These are phyloP conservation scores for Ramicandelaber brevisporus DNA, from an alignment of 192 early-diverging fungal genomes.

Conservation along the genomic window DNA sequence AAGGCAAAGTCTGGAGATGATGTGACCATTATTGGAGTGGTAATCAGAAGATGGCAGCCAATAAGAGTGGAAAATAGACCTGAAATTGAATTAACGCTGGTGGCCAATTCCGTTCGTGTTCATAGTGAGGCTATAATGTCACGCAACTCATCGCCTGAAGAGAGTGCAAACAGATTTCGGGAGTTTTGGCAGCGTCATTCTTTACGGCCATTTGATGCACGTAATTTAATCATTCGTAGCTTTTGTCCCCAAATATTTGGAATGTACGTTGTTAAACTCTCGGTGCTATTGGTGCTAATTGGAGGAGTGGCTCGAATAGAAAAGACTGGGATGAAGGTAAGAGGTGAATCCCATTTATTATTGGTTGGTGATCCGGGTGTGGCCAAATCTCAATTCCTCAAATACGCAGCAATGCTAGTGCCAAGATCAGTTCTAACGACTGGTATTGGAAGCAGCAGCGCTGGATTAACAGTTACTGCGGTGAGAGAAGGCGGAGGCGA, in stretches of 20 bases:
- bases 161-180: conserved; percentile 22
- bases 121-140: conserved; percentile 20
- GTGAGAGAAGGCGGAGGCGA: conserved; percentile 41
- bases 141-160: conserved; percentile 19
- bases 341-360: conserved; percentile 47
- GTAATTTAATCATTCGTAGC: conserved; percentile 28
- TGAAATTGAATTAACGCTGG: conserved; percentile 30
- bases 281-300: conserved; percentile 38
- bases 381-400: conserved; percentile 59
- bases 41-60: conserved; percentile 29
- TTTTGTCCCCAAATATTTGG: conserved; percentile 50
- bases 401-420: conserved; percentile 31
- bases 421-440: conserved; percentile 49
- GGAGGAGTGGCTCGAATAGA: conserved; percentile 35
- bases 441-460: conserved; percentile 44
- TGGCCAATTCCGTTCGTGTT: conserved; percentile 32
- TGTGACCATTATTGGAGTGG: conserved; percentile 28
- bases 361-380: conserved; percentile 57
- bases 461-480: conserved; percentile 49
- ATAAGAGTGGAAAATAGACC: conserved; percentile 19
- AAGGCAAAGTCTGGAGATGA: conserved; percentile 29
- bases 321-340: conserved; percentile 25
- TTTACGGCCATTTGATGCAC: conserved; percentile 3
- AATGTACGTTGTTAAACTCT: conserved; percentile 37
- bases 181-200: conserved; percentile 23